Conservation (phyloP, 306 rosid species). For the Mucuna pruriens region DNA sequence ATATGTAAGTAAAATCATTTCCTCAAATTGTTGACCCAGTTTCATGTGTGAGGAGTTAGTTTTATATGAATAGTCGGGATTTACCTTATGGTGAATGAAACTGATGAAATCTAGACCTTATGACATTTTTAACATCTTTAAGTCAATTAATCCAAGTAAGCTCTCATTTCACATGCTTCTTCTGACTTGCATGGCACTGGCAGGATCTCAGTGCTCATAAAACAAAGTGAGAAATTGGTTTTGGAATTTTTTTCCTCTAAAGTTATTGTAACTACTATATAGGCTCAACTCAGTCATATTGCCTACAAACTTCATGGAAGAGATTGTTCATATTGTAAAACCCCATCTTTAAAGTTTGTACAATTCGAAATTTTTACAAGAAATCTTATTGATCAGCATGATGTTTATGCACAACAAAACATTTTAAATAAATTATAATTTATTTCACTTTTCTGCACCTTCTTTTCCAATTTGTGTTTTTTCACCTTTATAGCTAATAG, state of each 20-base stretch:
- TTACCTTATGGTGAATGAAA: conserved; percentile 8
- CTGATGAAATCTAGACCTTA: conserved; percentile 19
- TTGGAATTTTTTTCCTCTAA: neutral
- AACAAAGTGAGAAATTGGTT: neutral
- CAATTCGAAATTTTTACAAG: neutral
- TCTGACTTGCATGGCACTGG: conserved; percentile 12
- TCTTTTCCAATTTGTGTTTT: neutral
- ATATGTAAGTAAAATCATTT: neutral
- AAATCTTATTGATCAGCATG: neutral
- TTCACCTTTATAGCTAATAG: neutral
- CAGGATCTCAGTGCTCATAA: neutral
- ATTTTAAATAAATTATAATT: neutral
- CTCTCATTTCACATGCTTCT: neutral
- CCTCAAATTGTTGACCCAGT: neutral
- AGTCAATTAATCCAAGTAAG: neutral
- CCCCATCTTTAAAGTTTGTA: neutral
- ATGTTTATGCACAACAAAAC: neutral
- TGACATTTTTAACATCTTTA: neutral
- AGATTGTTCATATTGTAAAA: neutral
- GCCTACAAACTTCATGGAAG: neutral
- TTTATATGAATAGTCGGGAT: neutral
- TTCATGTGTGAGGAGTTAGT: conserved; percentile 10
- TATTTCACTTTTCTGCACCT: neutral
- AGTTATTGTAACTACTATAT: neutral
- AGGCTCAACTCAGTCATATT: neutral